Percentiles rank a stretch among this genome's conserved stretches.
Conservation (phyloP, 192 early-diverging fungal species). For the Backusella australiensis region DNA sequence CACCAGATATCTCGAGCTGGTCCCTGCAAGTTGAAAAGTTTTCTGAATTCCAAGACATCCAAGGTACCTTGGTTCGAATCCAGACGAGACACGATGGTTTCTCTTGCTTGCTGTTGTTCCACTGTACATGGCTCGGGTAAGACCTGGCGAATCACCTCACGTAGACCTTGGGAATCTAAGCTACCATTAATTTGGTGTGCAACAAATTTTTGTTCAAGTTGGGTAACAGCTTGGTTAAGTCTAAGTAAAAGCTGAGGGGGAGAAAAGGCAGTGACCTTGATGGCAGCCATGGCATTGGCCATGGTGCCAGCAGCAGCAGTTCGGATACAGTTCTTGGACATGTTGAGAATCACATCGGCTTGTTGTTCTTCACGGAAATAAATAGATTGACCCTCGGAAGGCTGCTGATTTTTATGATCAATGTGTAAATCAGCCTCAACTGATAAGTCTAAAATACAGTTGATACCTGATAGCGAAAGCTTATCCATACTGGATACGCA, state of each 20-base stretch:
- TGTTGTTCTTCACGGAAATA: slow-evolving; percentile 23
- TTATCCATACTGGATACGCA: slow-evolving; percentile 76
- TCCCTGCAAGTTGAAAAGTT: slow-evolving; percentile 17
- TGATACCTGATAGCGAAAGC: slow-evolving; percentile 62
- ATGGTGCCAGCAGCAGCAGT: slow-evolving; percentile 53
- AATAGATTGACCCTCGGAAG: slow-evolving; percentile 40
- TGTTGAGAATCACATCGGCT: slow-evolving; percentile 63
- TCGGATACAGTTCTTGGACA: slow-evolving; percentile 69
- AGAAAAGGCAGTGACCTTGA: slow-evolving; percentile 86
- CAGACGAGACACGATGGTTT: neutral
- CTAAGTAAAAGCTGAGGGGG: slow-evolving; percentile 68
- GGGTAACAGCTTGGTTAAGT: slow-evolving; percentile 23
- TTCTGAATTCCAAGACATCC: slow-evolving; percentile 22
- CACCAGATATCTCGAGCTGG: slow-evolving; percentile 23
- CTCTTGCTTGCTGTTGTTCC: slow-evolving; percentile 1
- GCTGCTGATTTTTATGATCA: slow-evolving; percentile 33
- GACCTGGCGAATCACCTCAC: neutral
- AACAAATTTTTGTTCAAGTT: slow-evolving; percentile 57
- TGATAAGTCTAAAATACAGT: slow-evolving; percentile 83
- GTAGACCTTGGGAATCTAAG: slow-evolving; percentile 2
- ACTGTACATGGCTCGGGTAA: neutral
- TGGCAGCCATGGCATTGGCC: slow-evolving; percentile 73
- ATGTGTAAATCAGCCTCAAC: slow-evolving; percentile 82
- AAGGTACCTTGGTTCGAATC: slow-evolving; percentile 3
- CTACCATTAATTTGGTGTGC: slow-evolving; percentile 35